These are phyloP conservation scores for Cercospora sp. DNA, from an alignment of 2,329 filamentous ascomycete genomes.

Conservation along the genomic window DNA sequence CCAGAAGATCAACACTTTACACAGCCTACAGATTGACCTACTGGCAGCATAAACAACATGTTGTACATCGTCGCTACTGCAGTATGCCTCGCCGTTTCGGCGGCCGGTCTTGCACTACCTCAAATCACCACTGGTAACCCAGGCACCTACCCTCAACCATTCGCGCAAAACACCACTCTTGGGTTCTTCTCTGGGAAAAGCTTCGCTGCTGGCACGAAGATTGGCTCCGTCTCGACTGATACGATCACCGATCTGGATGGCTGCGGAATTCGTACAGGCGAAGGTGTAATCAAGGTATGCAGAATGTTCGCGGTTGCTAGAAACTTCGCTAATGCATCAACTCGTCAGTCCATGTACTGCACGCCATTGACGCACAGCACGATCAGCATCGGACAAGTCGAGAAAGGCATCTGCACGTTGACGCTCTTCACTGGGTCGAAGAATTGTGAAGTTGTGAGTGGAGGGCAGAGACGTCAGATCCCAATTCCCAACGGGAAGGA, in stretches of 20 bases:
- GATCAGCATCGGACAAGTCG: conserved; percentile 25
- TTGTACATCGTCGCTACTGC: background rate
- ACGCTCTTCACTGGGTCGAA: conserved; percentile 23
- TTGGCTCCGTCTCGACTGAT: background rate
- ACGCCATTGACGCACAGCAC: conserved; percentile 12
- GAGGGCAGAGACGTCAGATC: conserved; percentile 14
- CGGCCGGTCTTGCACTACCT: conserved; percentile 9
- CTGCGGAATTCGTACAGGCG: conserved; percentile 9
- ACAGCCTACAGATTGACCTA: background rate
- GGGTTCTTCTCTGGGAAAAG: conserved; percentile 16
- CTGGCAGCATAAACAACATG: background rate
- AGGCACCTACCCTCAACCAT: conserved; percentile 9
- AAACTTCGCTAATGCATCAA: background rate
- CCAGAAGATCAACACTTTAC: background rate
- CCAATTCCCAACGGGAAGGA: conserved; percentile 22
- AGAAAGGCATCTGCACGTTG: conserved; percentile 27
- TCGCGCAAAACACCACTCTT: conserved; percentile 17
- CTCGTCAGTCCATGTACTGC: conserved; percentile 15
- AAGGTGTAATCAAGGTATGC: conserved; percentile 13
- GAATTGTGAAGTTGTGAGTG: conserved; percentile 24
- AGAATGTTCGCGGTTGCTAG: background rate
- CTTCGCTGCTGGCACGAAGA: conserved; percentile 4
- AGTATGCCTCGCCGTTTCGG: background rate
- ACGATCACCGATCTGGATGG: conserved; percentile 1
- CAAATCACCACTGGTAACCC: conserved; percentile 14